These are phyloP conservation scores for Xanthoparmelia taractica DNA, from an alignment of 495 filamentous ascomycete genomes.

Conservation along the genomic window DNA sequence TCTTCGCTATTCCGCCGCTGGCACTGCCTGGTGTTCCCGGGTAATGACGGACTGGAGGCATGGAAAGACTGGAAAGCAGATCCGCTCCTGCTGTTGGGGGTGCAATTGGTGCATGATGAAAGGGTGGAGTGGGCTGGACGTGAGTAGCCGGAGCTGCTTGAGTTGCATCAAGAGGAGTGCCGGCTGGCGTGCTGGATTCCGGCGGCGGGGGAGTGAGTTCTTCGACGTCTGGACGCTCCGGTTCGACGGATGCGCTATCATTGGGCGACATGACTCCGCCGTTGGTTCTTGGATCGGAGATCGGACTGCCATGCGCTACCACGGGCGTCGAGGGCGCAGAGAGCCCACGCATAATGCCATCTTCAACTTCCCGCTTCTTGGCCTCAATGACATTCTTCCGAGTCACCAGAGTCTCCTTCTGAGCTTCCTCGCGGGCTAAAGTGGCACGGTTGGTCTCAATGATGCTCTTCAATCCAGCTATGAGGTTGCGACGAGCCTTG, in stretches of 20 bases:
- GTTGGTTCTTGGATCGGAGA: conserved; percentile 31
- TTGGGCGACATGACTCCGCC: neutral
- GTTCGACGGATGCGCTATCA: conserved; percentile 36
- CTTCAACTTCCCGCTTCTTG: conserved; percentile 80
- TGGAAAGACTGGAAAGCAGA: conserved; percentile 45
- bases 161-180: conserved; percentile 30
- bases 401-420: conserved; percentile 49
- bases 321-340: conserved; percentile 40
- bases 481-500: conserved; percentile 70
- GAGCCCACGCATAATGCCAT: conserved; percentile 75
- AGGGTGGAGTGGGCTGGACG: conserved; percentile 22
- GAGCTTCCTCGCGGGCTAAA: conserved; percentile 57
- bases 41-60: conserved; percentile 30
- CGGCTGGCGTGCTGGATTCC: conserved; percentile 41
- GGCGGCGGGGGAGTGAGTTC: conserved; percentile 70
- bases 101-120: conserved; percentile 34
- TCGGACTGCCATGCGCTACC: conserved; percentile 30
- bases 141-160: neutral
- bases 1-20: conserved; percentile 50
- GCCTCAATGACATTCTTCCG: conserved; percentile 60
- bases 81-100: conserved; percentile 39
- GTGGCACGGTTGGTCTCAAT: conserved; percentile 65
- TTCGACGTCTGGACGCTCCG: conserved; percentile 68
- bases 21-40: conserved; percentile 31
- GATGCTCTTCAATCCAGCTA: conserved; percentile 74